phyloP scores from a whole-genome alignment of 1,139 yeast species.

The Blastobotrys serpentis region DNA sequence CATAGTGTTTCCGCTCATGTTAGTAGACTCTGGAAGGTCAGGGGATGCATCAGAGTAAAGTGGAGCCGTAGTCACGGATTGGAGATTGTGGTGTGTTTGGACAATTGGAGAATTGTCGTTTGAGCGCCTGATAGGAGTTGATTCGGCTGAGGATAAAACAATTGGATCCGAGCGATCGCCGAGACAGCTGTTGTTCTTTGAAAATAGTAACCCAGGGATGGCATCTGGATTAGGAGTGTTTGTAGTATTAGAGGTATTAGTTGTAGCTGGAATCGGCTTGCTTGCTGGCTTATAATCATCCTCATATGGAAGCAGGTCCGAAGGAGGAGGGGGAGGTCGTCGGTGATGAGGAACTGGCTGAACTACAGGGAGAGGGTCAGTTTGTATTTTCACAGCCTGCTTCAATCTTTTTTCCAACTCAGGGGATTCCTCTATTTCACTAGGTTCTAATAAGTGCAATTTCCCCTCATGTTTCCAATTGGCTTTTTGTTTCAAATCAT shows the following conservation, averaged over 20 bases:
- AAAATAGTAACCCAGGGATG: constrained; percentile 1
- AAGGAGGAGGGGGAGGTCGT: constrained; percentile 18
- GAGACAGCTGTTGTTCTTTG: neutral
- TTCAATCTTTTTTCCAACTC: constrained; percentile 10
- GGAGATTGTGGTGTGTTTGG: neutral
- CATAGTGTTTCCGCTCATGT: neutral
- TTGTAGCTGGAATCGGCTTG: neutral
- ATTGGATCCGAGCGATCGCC: neutral
- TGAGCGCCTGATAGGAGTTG: neutral
- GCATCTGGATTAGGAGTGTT: neutral
- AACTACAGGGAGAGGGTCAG: constrained; percentile 6
- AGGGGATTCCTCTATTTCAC: constrained; percentile 15
- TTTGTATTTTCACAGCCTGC: constrained; percentile 13
- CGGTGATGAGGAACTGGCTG: neutral
- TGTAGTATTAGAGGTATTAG: neutral
- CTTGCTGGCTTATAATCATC: constrained; percentile 12
- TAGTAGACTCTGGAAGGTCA: constrained; percentile 14
- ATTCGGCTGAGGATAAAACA: neutral
- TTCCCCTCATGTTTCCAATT: constrained; percentile 18
- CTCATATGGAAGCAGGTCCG: constrained; percentile 16
- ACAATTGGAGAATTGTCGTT: neutral
- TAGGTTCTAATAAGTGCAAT: constrained; percentile 16
- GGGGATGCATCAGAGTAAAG: constrained; percentile 16
- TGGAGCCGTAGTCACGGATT: neutral
- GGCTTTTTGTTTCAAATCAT: constrained; percentile 13